phyloP scores from a whole-genome alignment of 176 grass and related monocot genomes.

The Triticum urartu region DNA sequence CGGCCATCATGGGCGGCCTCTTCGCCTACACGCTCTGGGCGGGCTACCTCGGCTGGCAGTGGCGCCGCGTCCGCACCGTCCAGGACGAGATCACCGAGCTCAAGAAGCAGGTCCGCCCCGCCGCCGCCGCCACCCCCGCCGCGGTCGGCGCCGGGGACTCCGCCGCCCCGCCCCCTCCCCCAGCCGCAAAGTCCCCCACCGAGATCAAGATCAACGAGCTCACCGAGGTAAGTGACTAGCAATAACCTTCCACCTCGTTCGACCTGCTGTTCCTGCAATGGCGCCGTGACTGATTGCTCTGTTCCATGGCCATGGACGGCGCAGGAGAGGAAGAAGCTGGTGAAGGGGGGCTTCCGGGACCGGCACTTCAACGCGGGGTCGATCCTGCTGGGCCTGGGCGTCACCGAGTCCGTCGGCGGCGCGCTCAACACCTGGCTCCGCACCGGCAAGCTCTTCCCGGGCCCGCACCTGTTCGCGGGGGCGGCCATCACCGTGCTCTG shows the following conservation, averaged over 20 bases:
- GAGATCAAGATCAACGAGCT: slow-evolving; percentile 79
- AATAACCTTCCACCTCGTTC: too few relatives aligned
- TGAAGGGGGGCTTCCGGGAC: slow-evolving; percentile 74
- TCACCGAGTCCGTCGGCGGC: slow-evolving; percentile 72
- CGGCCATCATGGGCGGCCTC: slow-evolving; percentile 72
- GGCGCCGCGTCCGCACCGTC: slow-evolving; percentile 84
- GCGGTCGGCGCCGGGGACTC: slow-evolving; percentile 31
- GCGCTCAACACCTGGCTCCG: slow-evolving; percentile 81
- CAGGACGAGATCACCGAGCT: slow-evolving; percentile 90
- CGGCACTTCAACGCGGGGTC: slow-evolving; percentile 88
- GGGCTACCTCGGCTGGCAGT: slow-evolving; percentile 95
- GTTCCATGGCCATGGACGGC: background rate
- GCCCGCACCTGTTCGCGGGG: slow-evolving; percentile 86
- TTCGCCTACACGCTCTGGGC: slow-evolving; percentile 93
- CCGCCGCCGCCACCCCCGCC: slow-evolving; percentile 38
- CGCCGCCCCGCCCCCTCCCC: slow-evolving; percentile 2
- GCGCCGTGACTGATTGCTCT: background rate
- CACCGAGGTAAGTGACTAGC: slow-evolving; percentile 40
- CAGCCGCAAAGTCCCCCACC: slow-evolving; percentile 36
- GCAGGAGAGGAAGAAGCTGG: slow-evolving; percentile 81
- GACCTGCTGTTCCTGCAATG: background rate
- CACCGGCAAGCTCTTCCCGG: slow-evolving; percentile 89
- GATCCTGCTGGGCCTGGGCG: slow-evolving; percentile 79
- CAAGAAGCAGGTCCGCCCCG: slow-evolving; percentile 75
- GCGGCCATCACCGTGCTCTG: slow-evolving; percentile 81